phyloP scores from a whole-genome alignment of 1,139 yeast genomes.

The Schizosaccharomyces versatilis region DNA sequence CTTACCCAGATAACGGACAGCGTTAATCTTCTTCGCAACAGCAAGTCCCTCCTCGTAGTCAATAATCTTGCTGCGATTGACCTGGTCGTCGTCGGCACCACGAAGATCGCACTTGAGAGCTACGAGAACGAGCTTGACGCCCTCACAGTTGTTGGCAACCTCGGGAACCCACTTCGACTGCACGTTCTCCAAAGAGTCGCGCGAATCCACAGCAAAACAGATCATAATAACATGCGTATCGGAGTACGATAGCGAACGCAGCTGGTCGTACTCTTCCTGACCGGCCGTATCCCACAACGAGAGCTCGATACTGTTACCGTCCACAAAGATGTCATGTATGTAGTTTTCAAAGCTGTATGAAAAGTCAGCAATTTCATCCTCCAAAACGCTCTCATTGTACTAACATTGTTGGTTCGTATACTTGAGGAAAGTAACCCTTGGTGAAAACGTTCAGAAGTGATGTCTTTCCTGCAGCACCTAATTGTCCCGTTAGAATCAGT shows the following conservation, averaged over 20 bases:
- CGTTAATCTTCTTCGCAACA: conserved; percentile 53
- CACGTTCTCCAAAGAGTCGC: conserved; percentile 84
- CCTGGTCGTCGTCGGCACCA: conserved; percentile 13
- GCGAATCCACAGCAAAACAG: conserved; percentile 72
- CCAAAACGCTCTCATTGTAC: neutral
- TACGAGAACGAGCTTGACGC: conserved; percentile 77
- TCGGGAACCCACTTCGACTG: conserved; percentile 93
- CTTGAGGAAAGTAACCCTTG: conserved; percentile 93
- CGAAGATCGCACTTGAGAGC: conserved; percentile 89
- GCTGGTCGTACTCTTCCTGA: conserved; percentile 89
- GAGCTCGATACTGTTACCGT: conserved; percentile 75
- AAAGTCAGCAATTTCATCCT: too few species aligned
- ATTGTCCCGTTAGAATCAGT: neutral
- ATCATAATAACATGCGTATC: conserved; percentile 95
- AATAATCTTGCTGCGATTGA: conserved; percentile 24
- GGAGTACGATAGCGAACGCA: conserved; percentile 70
- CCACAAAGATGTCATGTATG: conserved; percentile 90
- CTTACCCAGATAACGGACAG: conserved; percentile 17
- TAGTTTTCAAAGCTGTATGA: conserved; percentile 57
- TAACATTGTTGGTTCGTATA: conserved; percentile 80
- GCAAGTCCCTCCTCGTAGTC: conserved; percentile 63
- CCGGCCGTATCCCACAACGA: conserved; percentile 98
- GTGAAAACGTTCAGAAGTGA: conserved; percentile 88
- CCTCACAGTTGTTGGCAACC: conserved; percentile 89
- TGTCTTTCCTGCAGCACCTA: conserved; percentile 64